Evolutionary conservation across 2,329 filamentous ascomycete species (phyloP).

Genomic region (Colletotrichum somersetense): DNA sequence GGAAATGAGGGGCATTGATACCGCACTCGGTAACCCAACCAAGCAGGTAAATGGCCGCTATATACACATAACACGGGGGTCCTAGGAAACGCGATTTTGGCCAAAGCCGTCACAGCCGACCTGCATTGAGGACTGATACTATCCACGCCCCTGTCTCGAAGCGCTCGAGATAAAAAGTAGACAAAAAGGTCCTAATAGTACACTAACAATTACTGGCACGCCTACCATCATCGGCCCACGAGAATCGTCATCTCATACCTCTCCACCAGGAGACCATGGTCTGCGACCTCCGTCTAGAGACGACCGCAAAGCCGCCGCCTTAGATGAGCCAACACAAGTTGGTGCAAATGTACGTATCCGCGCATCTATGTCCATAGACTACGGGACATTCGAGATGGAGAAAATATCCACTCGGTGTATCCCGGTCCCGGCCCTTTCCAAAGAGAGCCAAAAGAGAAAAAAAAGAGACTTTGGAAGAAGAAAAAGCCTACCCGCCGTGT

Average conservation of each 20-base stretch:
- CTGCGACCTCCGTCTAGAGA: conserved; percentile 4
- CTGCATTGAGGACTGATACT: conserved; percentile 40
- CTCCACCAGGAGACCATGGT: conserved; percentile 16
- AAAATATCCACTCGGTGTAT: conserved; percentile 30
- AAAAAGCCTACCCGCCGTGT: conserved; percentile 39
- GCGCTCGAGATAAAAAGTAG: conserved; percentile 38
- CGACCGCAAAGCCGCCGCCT: background rate
- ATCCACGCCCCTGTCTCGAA: conserved; percentile 29
- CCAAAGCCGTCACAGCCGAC: conserved; percentile 31
- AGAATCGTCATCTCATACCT: conserved; percentile 9
- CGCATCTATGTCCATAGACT: conserved; percentile 42
- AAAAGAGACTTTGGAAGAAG: conserved; percentile 24
- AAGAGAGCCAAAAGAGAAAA: conserved; percentile 38
- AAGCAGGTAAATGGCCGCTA: conserved; percentile 1
- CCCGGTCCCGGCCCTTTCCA: conserved; percentile 39
- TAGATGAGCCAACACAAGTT: conserved; percentile 17
- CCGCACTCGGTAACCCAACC: conserved; percentile 6
- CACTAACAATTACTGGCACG: conserved; percentile 42
- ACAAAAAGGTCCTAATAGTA: conserved; percentile 41
- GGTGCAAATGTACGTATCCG: conserved; percentile 42
- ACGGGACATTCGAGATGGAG: conserved; percentile 31
- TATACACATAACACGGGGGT: background rate
- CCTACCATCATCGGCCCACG: conserved; percentile 21
- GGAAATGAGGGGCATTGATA: conserved; percentile 23
- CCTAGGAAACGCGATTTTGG: conserved; percentile 3